Evolutionary conservation across 2,329 filamentous ascomycete species (phyloP).

Genomic region (Calonectria fujianensis): DNA sequence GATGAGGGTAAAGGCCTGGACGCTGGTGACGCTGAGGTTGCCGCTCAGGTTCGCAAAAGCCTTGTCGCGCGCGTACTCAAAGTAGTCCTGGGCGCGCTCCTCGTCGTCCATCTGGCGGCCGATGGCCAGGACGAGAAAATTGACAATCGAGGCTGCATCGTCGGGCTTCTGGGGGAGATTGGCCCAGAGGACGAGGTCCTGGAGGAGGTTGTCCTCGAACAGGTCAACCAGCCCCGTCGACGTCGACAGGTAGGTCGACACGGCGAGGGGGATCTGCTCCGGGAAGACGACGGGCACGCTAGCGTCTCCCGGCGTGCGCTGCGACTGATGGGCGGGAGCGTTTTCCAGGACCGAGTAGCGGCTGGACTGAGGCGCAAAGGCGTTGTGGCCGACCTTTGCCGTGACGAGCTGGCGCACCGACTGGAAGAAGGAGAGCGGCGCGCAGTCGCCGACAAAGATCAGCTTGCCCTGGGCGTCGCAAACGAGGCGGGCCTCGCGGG

Average conservation of each 20-base stretch:
- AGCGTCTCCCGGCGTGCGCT: conserved; percentile 44
- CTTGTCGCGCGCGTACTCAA: conserved; percentile 69
- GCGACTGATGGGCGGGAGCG: conserved; percentile 55
- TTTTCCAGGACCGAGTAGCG: conserved; percentile 71
- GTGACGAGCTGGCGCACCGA: conserved; percentile 72
- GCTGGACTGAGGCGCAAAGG: conserved; percentile 71
- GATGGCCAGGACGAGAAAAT: conserved; percentile 71
- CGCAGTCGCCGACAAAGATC: conserved; percentile 75
- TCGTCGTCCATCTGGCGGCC: conserved; percentile 67
- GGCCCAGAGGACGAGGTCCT: conserved; percentile 66
- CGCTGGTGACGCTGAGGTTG: conserved; percentile 68
- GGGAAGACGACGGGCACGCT: conserved; percentile 55
- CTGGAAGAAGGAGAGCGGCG: conserved; percentile 74
- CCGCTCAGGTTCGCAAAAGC: conserved; percentile 67
- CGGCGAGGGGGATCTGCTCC: conserved; percentile 54
- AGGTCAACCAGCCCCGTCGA: conserved; percentile 70
- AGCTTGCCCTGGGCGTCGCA: conserved; percentile 72
- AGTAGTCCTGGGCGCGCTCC: conserved; percentile 65
- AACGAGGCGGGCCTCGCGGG: conserved; percentile 70
- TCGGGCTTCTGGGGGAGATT: conserved; percentile 57
- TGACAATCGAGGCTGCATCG: conserved; percentile 64
- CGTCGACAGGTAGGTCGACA: conserved; percentile 62
- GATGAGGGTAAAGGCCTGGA: conserved; percentile 70
- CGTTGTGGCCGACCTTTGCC: conserved; percentile 67
- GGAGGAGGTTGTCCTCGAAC: conserved; percentile 64